Conservation (phyloP, 2,329 filamentous ascomycete species). For the Alternaria longipes region DNA sequence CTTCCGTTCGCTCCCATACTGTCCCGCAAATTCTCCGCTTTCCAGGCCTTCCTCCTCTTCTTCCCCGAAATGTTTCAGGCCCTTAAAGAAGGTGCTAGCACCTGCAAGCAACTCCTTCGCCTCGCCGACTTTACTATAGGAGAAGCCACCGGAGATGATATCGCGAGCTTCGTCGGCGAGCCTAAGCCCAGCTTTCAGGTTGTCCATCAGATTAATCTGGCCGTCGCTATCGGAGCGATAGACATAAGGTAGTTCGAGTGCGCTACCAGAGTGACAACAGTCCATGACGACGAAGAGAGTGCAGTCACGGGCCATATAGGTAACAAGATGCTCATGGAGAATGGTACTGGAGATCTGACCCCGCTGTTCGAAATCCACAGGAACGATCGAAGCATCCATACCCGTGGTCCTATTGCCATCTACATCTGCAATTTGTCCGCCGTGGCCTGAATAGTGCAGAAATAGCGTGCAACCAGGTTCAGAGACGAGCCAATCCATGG, state of each 20-base stretch:
- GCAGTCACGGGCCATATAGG: conserved; percentile 59
- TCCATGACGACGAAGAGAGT: conserved; percentile 67
- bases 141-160: conserved; percentile 62
- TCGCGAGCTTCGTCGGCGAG: conserved; percentile 61
- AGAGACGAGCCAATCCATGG: conserved; percentile 67
- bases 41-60: conserved; percentile 57
- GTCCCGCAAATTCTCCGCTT: conserved; percentile 52
- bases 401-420: conserved; percentile 51
- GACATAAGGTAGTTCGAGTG: conserved; percentile 66
- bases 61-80: conserved; percentile 58
- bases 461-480: conserved; percentile 63
- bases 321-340: conserved; percentile 63
- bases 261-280: conserved; percentile 69
- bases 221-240: conserved; percentile 66
- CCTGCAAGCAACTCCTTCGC: conserved; percentile 63
- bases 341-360: conserved; percentile 64
- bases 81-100: conserved; percentile 64
- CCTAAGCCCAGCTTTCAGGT: conserved; percentile 61
- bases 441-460: conserved; percentile 68
- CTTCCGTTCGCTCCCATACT: conserved; percentile 58
- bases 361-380: conserved; percentile 61
- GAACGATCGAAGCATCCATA: conserved; percentile 63
- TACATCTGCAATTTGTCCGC: conserved; percentile 61
- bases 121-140: conserved; percentile 60
- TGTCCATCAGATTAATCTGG: conserved; percentile 65